These are phyloP conservation scores for Hypoxylon perforatum DNA, from an alignment of 495 filamentous ascomycete species.

Conservation along the genomic window DNA sequence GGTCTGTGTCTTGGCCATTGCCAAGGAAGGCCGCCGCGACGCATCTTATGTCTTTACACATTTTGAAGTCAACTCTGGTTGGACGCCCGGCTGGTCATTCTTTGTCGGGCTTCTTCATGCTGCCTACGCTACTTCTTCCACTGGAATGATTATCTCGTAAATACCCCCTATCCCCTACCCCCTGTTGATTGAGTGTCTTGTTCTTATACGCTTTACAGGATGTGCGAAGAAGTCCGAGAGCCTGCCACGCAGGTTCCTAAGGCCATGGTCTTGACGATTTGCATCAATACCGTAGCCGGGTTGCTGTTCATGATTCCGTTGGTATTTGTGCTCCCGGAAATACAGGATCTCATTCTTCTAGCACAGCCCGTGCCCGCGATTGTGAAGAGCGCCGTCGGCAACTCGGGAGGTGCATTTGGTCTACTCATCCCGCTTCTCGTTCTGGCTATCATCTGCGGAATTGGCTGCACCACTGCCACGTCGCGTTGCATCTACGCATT, in stretches of 20 bases:
- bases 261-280: conserved; percentile 61
- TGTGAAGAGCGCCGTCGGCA: conserved; percentile 58
- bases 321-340: conserved; percentile 60
- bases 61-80: conserved; percentile 60
- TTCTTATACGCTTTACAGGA: conserved; percentile 43
- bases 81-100: conserved; percentile 62
- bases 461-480: conserved; percentile 69
- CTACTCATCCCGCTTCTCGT: conserved; percentile 62
- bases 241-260: conserved; percentile 63
- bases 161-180: conserved; percentile 1
- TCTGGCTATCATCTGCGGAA: conserved; percentile 67
- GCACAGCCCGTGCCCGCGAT: conserved; percentile 59
- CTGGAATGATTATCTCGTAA: conserved; percentile 63
- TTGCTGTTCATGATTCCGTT: conserved; percentile 62
- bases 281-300: conserved; percentile 61
- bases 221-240: conserved; percentile 62
- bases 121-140: conserved; percentile 63
- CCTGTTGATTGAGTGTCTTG: background rate
- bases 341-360: conserved; percentile 54
- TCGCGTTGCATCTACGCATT: conserved; percentile 71
- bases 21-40: conserved; percentile 55
- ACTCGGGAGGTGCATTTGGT: conserved; percentile 57
- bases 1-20: conserved; percentile 55
- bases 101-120: conserved; percentile 60
- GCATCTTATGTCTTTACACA: conserved; percentile 56